phyloP scores from a whole-genome alignment of 2,329 filamentous ascomycete genomes.

The Penicillium palitans region DNA sequence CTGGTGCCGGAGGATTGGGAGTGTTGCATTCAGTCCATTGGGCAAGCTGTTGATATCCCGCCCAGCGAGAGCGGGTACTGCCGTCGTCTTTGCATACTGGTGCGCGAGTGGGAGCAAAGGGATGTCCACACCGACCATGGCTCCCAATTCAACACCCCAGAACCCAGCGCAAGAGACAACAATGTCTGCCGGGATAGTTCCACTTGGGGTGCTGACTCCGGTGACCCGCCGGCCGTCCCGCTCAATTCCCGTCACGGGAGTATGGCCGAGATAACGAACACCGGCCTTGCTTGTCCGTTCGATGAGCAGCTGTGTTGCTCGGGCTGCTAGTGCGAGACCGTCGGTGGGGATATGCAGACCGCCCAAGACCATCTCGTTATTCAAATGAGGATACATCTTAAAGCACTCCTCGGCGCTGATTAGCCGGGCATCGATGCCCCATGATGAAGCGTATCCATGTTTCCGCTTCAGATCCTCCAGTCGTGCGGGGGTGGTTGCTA shows the following conservation, averaged over 20 bases:
- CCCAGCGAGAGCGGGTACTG: slow-evolving; percentile 49
- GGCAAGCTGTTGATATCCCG: slow-evolving; percentile 46
- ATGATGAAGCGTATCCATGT: slow-evolving; percentile 61
- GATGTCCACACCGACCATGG: slow-evolving; percentile 59
- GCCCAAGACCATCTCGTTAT: slow-evolving; percentile 55
- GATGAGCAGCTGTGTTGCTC: slow-evolving; percentile 63
- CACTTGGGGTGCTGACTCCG: slow-evolving; percentile 54
- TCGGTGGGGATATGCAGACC: slow-evolving; percentile 63
- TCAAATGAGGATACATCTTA: slow-evolving; percentile 56
- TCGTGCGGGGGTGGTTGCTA: slow-evolving; percentile 61
- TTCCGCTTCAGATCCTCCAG: slow-evolving; percentile 64
- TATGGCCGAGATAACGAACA: slow-evolving; percentile 58
- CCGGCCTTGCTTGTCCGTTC: slow-evolving; percentile 58
- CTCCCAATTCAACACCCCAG: slow-evolving; percentile 66
- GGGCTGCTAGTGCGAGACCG: slow-evolving; percentile 61
- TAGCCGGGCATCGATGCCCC: slow-evolving; percentile 59
- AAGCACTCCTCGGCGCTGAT: slow-evolving; percentile 55
- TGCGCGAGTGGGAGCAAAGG: slow-evolving; percentile 63
- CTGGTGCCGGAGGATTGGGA: slow-evolving; percentile 63
- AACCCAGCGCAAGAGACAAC: slow-evolving; percentile 65
- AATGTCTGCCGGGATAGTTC: slow-evolving; percentile 58
- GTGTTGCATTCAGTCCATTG: slow-evolving; percentile 51
- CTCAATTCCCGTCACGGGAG: slow-evolving; percentile 60
- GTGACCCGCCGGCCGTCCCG: slow-evolving; percentile 53
- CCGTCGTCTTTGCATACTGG: slow-evolving; percentile 63